Evolutionary conservation across 148 eudicot genomes (phyloP), one percentile per base, ranked within the genome.

Genomic region (Tetragonia tetragonoides): DNA sequence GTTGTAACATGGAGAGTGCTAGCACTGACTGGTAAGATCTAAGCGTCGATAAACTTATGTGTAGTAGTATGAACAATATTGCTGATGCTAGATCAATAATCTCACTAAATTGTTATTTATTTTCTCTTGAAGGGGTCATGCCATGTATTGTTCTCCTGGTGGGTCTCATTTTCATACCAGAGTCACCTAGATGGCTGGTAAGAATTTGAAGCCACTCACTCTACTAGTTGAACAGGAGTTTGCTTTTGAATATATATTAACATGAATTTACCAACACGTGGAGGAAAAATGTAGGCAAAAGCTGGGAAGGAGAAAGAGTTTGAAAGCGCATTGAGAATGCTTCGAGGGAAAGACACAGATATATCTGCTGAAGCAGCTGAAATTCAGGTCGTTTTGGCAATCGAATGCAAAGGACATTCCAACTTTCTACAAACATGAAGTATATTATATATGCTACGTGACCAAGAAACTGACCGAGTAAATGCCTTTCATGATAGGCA

Each of bases 111-210:
- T 12, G 1, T 38, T 60, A 7, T 41, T 4, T 7, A 17, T 62
- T 1, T 71, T 71, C 15, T 39, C 46, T 47, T 40, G 21, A 53
- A 79, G 81, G 81, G 53, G 53, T 78, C 37, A 47, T 73, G 41
- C 81, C 77, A 20, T 79, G 72, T 73, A 53, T 66, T 44, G 28
- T 73, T 66, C 70, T 79, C 61, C 64, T 79, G 62, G 34, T 54
- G 38, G 81, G 81, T 62, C 73, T 79, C 20, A 21, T 73, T 37
- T 40, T 73, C 60, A 79, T 79, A 39, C 81, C 81, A 15, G 81
- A 79, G 56, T 79, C 77, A 54, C 81, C 81, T 66, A 79, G 81
- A 79, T 79, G 77, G 81, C 73, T 79, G 38, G 81, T 78, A 79
- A 73, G 77, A 65, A n/a, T 39, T 49, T 40, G 37, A 37, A 24